Evolutionary conservation across 179 eudicot genomes (phyloP).

Genomic region (Silene noctiflora): DNA sequence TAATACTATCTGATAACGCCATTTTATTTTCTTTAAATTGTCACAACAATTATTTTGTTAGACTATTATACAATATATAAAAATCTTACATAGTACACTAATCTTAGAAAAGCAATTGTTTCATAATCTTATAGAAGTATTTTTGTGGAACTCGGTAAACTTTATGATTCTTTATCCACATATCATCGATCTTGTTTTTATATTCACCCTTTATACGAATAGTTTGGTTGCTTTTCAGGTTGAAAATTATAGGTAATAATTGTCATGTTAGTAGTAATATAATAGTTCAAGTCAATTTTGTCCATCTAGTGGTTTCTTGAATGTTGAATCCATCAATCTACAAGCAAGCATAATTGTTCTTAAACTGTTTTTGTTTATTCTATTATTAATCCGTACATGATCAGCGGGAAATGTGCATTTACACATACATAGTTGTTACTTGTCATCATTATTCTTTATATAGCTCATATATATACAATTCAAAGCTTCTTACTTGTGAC

Average conservation of each 20-base stretch:
- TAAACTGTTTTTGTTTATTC: background rate
- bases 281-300: slow-evolving; percentile 19
- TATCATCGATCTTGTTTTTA: background rate
- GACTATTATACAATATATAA: too few species aligned
- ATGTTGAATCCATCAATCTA: background rate
- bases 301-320: background rate
- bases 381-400: background rate
- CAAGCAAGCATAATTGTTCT: too few species aligned
- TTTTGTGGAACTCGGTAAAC: background rate
- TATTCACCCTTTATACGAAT: background rate
- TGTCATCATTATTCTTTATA: background rate
- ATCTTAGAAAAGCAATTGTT: too few species aligned
- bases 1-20: too few species aligned
- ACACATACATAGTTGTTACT: background rate
- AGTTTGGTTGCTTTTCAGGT: background rate
- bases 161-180: background rate
- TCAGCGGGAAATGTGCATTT: background rate
- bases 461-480: too few species aligned
- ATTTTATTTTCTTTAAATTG: too few species aligned
- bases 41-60: too few species aligned
- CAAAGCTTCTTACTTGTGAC: too few species aligned
- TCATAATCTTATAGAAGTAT: background rate
- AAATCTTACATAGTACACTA: too few species aligned
- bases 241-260: background rate
- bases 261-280: background rate